Percentiles rank a stretch among this genome's conserved stretches.
Conservation (phyloP, 2,329 filamentous ascomycete genomes). For the Pseudofabraea citricarpa region DNA sequence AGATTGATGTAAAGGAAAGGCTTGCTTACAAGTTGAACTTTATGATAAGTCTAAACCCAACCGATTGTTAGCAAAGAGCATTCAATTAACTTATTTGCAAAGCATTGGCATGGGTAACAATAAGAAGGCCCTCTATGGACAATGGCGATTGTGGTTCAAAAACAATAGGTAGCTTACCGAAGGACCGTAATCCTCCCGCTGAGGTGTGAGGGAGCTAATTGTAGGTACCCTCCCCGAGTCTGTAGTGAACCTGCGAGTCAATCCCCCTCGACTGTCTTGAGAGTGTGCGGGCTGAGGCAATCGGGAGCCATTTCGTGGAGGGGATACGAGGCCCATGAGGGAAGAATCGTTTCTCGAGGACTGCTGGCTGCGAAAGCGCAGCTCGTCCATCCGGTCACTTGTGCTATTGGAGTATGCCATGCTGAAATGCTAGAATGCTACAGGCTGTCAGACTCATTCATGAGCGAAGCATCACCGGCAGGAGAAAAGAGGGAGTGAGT, state of each 20-base stretch:
- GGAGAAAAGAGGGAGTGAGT: constrained; percentile 2
- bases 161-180: constrained; percentile 27
- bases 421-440: constrained; percentile 26
- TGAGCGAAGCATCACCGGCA: neutral
- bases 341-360: constrained; percentile 72
- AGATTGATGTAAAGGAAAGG: constrained; percentile 1
- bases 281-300: constrained; percentile 51
- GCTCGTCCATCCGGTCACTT: constrained; percentile 69
- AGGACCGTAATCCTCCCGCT: constrained; percentile 26
- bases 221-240: constrained; percentile 81
- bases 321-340: constrained; percentile 70
- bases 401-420: constrained; percentile 64
- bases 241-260: constrained; percentile 91
- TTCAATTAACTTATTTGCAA: constrained; percentile 5
- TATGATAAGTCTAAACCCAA: constrained; percentile 54
- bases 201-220: constrained; percentile 41
- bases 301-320: constrained; percentile 64
- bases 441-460: constrained; percentile 15
- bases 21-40: constrained; percentile 69
- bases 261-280: constrained; percentile 67
- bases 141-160: constrained; percentile 13
- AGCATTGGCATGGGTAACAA: neutral
- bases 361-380: constrained; percentile 73
- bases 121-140: constrained; percentile 1
- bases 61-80: constrained; percentile 14